Percentiles rank a stretch among this genome's conserved stretches.
These are phyloP conservation scores for Talaromyces adpressus DNA, from an alignment of 495 filamentous ascomycete genomes.

Conservation along the genomic window DNA sequence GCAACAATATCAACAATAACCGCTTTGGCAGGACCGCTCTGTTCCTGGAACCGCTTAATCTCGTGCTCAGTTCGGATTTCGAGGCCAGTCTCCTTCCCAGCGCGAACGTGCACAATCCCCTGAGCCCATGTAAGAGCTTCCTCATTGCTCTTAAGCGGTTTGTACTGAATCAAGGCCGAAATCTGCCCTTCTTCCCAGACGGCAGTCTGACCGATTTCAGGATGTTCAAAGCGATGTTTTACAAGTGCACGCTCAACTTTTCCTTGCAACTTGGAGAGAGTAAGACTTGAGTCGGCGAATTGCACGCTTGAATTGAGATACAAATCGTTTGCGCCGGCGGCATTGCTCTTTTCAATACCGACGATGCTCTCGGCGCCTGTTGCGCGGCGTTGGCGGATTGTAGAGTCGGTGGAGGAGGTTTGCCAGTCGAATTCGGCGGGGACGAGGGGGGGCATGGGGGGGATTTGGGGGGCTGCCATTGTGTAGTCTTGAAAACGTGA, in stretches of 20 bases:
- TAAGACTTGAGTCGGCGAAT: background rate
- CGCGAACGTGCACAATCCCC: background rate
- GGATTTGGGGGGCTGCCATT: background rate
- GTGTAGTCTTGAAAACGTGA: background rate
- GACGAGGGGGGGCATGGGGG: background rate
- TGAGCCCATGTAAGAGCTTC: constrained; percentile 1
- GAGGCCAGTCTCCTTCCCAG: background rate
- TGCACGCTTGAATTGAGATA: constrained; percentile 1
- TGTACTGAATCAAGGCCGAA: background rate
- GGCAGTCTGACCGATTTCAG: background rate
- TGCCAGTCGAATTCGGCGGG: background rate
- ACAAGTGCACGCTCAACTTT: background rate
- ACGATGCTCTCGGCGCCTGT: background rate
- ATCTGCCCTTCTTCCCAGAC: constrained; percentile 1
- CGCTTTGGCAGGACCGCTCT: background rate
- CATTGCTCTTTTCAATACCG: background rate
- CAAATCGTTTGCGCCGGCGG: background rate
- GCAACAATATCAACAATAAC: background rate
- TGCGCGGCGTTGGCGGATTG: background rate
- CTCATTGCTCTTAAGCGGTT: background rate
- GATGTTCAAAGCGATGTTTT: background rate
- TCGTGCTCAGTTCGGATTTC: background rate
- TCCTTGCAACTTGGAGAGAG: background rate
- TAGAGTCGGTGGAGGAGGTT: background rate
- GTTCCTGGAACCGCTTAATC: background rate